A percentile compares a stretch with the other conserved stretches of the same genome.
Conservation (phyloP, 257 asterid species). For the Verbascum thapsus region DNA sequence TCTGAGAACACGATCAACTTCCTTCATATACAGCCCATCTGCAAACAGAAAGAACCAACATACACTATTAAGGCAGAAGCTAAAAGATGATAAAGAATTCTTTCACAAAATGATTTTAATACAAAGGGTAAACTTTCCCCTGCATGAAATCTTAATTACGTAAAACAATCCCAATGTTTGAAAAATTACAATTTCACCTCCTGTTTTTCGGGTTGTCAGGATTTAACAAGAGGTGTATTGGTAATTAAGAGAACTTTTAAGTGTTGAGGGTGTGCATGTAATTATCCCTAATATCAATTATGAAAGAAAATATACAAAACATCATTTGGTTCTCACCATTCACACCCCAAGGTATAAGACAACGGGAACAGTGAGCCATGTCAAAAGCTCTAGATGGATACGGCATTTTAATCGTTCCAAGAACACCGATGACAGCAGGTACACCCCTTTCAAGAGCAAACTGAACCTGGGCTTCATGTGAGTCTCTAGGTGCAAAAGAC, state of each 20-base stretch:
- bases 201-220: no score
- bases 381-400: constrained; percentile 92
- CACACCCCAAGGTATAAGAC: constrained; percentile 93
- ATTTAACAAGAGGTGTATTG: no score
- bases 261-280: no score
- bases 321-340: constrained; percentile 61
- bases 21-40: constrained; percentile 97
- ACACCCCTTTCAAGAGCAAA: constrained; percentile 97
- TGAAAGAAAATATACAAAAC: constrained; percentile 4
- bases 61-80: constrained; percentile 17
- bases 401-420: constrained; percentile 82
- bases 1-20: constrained; percentile 93
- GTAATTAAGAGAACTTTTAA: no score
- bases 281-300: not conserved
- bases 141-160: no score
- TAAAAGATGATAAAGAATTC: not conserved
- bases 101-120: not conserved
- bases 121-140: no score
- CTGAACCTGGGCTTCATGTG: constrained; percentile 98
- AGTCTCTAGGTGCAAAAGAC: constrained; percentile 98
- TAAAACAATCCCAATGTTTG: no score
- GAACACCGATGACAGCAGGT: constrained; percentile 97
- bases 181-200: no score
- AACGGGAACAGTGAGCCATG: constrained; percentile 97
- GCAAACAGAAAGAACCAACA: constrained; percentile 35